Base-by-base conservation (phyloP, 164 flowering plant genomes). In the Berberis vulgaris region DNA sequence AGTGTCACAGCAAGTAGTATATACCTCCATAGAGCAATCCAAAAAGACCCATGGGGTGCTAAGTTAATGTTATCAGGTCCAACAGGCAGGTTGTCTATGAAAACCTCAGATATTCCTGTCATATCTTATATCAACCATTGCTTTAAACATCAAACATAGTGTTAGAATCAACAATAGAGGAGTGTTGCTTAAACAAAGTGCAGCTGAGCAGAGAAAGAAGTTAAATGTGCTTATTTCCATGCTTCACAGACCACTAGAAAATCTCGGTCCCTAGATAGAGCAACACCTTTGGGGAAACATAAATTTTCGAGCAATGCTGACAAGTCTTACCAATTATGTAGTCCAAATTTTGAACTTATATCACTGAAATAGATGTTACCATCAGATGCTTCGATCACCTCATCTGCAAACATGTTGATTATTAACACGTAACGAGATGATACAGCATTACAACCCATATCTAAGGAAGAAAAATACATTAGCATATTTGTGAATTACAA, bases 251-350 rank as follows among this genome's bases (percentile, higher is more conserved):
- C 69, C 4, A 90, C 68, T 42, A 90, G 67, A 73, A 72, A 88
- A 62, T 82, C 80, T 68, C 85, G 71, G 42, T 80, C 77, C 13
- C 11, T 54, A 0, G 95, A 90, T 44, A 90, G 79, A 0, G 89
- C 86, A n/a, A 90, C 91, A 1, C 95, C 95, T 70, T 90, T 90
- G 26, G 95, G 74, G 60, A 88, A 88, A 52, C 3, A 87, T 75
- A 26, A 26, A 67, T 71, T 45, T 49, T 76, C 73, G 0, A 90
- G 77, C 13, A 86, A 8, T 13, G 83, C 26, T 6, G 40, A 84
- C 94, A 1, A 82, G 75, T 26, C 26, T 45, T 60, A 65, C 87
- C 83, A 84, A 1, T 79, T 44, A n/a, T 80, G 76, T 3, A 80
- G 42, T 4, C 72, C 83, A 69, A 74, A 88, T 69, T 82, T 84